Percentiles rank a stretch among this genome's conserved stretches.
Conservation (phyloP, 257 asterid genomes). For the Solanum stenotomum region DNA sequence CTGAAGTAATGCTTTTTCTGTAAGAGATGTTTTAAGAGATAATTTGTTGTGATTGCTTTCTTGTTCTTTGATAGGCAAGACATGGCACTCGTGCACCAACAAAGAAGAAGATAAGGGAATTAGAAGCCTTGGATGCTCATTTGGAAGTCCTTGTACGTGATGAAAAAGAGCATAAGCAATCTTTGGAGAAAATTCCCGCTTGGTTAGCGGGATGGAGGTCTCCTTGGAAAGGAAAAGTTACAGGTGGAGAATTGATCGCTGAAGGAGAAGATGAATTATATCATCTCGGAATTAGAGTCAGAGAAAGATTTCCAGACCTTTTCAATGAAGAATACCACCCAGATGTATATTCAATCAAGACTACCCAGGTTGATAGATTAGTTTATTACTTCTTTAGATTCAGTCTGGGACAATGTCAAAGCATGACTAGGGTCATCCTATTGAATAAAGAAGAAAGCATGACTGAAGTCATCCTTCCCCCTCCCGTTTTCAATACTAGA, state of each 20-base stretch:
- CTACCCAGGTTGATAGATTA: constrained; percentile 65
- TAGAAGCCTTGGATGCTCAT: constrained; percentile 55
- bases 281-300: constrained; percentile 73
- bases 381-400: neutral
- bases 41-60: neutral
- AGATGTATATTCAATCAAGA: constrained; percentile 73
- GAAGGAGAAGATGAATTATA: constrained; percentile 83
- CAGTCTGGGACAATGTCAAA: neutral
- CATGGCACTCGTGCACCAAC: constrained; percentile 99
- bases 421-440: neutral
- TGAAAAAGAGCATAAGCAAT: constrained; percentile 38
- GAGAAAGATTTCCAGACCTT: constrained; percentile 56
- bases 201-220: constrained; percentile 84
- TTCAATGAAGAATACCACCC: constrained; percentile 81
- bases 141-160: constrained; percentile 45
- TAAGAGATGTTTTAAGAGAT: neutral
- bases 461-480: neutral
- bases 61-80: constrained; percentile 54
- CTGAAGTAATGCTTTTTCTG: neutral
- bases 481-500: neutral
- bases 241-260: constrained; percentile 79
- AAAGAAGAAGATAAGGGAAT: constrained; percentile 65
- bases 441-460: neutral
- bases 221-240: constrained; percentile 83
- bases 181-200: constrained; percentile 43